Base-by-base conservation (phyloP, 768 basidiomycete species). In the Macrolepiota albuminosa region DNA sequence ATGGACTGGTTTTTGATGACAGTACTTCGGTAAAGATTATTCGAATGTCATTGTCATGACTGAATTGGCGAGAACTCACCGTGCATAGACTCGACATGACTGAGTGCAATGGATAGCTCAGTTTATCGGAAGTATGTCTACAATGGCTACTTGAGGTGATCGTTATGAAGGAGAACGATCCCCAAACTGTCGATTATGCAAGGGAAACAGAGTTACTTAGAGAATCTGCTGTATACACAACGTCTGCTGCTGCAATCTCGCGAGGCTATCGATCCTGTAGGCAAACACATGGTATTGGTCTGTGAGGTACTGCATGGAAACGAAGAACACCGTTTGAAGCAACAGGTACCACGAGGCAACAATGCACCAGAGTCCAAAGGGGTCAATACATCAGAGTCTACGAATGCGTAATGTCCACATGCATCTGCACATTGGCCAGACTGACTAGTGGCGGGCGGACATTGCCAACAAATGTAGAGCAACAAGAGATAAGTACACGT, bases 1-100 rank as follows among this genome's bases (percentile, higher is more conserved):
- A 65, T 81, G 79, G 63, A 81, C 86, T n/a, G 85, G 84, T 53
- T 79, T 78, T 47, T 73, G 63, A 58, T 83, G 79, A 66, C 87
- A 88, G 47, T 76, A 72, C 86, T 87, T 13, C 48, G 59, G 51
- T 31, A 10, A 21, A 29, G 11, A 11, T 54, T 0, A 31, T 13
- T 21, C 40, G 5, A n/a, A n/a, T 21, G 40, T 11, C 18, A 11
- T 6, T 53, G 33, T 34, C 9, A 9, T 5, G 29, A 2, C 36
- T 53, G 9, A 8, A 10, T 16, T 26, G 39, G 14, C 16, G 24
- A 48, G 24, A 29, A n/a, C 53, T 59, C 6, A 59, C 58, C 36
- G 36, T 29, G 52, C 58, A 59, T 18, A 59, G 33, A 18, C 21
- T 54, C 34, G 58, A 59, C 58, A 54, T 54, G 26, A 21, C 16